Evolutionary conservation across 352 stramenopile species (phyloP).

Genomic region (Globisporangium mamillatum): DNA sequence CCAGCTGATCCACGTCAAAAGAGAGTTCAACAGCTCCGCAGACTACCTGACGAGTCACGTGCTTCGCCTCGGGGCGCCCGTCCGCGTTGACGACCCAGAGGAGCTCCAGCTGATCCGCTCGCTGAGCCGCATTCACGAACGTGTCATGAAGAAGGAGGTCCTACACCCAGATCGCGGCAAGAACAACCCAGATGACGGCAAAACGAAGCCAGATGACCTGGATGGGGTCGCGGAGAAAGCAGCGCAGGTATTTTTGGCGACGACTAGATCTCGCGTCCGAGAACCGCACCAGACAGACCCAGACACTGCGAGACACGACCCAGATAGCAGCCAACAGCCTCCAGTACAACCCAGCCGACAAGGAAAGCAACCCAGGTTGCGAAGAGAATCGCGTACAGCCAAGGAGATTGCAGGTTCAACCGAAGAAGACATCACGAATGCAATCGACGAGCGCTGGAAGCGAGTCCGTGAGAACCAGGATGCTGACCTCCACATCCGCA

Average conservation of each 20-base stretch:
- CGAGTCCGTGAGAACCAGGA: not conserved
- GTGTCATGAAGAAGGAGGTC: not conserved
- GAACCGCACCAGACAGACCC: not conserved
- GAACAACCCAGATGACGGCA: not conserved
- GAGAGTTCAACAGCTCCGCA: conserved; percentile 10
- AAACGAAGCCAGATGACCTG: not conserved
- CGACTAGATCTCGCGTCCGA: not conserved
- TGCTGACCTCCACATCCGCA: not conserved
- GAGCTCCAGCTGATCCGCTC: not conserved
- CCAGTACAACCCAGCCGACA: too few relatives aligned
- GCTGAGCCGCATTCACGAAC: not conserved
- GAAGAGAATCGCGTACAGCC: not conserved
- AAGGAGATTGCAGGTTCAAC: not conserved
- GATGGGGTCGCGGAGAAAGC: too few relatives aligned
- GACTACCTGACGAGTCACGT: conserved; percentile 7
- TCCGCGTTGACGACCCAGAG: not conserved
- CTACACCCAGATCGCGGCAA: not conserved
- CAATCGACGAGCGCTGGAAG: not conserved
- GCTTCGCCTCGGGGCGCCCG: not conserved
- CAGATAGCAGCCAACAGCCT: too few relatives aligned
- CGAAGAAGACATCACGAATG: too few relatives aligned
- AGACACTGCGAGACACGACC: too few relatives aligned
- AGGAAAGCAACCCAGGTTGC: not conserved
- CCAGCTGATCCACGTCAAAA: conserved; percentile 8
- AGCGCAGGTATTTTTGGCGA: too few relatives aligned